Percentiles rank a stretch among this genome's conserved stretches.
These are phyloP conservation scores for Microsporum audouinii DNA, from an alignment of 2,329 filamentous ascomycete genomes.

Conservation along the genomic window DNA sequence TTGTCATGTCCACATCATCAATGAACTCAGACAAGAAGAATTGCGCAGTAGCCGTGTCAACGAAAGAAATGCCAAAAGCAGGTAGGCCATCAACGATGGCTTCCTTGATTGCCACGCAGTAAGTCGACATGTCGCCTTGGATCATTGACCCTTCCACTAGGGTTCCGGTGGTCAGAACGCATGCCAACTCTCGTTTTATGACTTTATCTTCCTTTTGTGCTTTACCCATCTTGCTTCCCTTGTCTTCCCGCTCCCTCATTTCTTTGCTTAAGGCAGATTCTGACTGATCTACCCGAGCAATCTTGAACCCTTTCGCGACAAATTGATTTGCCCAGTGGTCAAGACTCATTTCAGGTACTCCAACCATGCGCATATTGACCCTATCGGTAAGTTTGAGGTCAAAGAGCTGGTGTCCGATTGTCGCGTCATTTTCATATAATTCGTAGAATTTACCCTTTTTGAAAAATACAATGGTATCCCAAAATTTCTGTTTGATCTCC, in stretches of 20 bases:
- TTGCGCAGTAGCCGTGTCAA: conserved; percentile 89
- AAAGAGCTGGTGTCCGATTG: conserved; percentile 89
- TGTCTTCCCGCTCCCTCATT: conserved; percentile 79
- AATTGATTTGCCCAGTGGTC: conserved; percentile 98
- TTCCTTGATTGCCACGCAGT: conserved; percentile 90
- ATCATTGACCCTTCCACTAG: conserved; percentile 94
- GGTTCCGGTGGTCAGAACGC: conserved; percentile 82
- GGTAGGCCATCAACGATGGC: conserved; percentile 58
- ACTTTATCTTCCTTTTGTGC: conserved; percentile 74
- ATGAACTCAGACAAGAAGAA: conserved; percentile 88
- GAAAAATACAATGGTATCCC: conserved; percentile 97
- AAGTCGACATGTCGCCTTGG: conserved; percentile 94
- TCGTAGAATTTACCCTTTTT: conserved; percentile 99
- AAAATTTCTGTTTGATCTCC: conserved; percentile 97
- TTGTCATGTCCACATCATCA: conserved; percentile 86
- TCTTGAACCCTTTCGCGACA: conserved; percentile 94
- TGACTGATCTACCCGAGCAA: conserved; percentile 90
- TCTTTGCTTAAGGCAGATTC: conserved; percentile 93
- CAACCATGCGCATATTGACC: conserved; percentile 99
- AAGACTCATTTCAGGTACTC: conserved; percentile 89
- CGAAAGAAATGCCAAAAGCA: conserved; percentile 82
- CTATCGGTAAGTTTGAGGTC: conserved; percentile 95
- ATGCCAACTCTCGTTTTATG: conserved; percentile 79
- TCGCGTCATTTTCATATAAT: conserved; percentile 94
- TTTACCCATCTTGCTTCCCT: conserved; percentile 38